Evolutionary conservation across 371 early-diverging fungal genomes (phyloP), one percentile per base, ranked within the genome.

Genomic region (Lichtheimia hyalospora): DNA sequence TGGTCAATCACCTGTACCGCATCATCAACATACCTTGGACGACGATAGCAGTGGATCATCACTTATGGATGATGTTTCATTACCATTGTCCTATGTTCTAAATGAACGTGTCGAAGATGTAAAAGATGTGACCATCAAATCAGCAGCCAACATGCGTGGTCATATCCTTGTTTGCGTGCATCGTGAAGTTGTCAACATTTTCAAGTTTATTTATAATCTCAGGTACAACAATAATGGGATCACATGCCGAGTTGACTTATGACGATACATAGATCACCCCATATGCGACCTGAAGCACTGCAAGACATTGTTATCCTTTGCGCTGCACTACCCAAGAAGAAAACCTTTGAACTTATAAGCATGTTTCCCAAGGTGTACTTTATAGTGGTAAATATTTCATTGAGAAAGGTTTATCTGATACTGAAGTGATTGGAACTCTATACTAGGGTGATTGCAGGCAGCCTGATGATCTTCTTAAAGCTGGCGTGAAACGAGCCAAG

Each of bases 301-400:
- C 82, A 77, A 54, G 82, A 85, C 54, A 75, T 85, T 58, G 81
- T 85, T 12, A 52, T 85, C 25, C 68, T 85, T 23, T 76, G 82
- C 57, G 57, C 76, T 0, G 63, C 73, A 1, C 65, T 66, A 21
- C 84, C 84, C 3, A 74, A 54, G 5, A 14, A 48, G 0, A 76
- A 74, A 28, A 79, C 74, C 5, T 79, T 80, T 67, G 76, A 79
- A n/a, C 34, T 70, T 7, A 65, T 85, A n/a, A 66, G 73, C 21
- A 69, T 74, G 41, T 84, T 85, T 58, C 85, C 85, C 0, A 70
- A 72, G 27, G 77, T 85, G 3, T 77, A 71, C 54, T 85, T 81
- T 63, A 77, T 85, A 59, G 52, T 70, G 52, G 84, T 83, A 77
- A 6, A 4, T 40, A 46, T 46, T 21, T 24, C 12, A 15, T 15